Evolutionary conservation across 176 grass and related monocot genomes (phyloP).

Genomic region (Alopecurus myosuroides): DNA sequence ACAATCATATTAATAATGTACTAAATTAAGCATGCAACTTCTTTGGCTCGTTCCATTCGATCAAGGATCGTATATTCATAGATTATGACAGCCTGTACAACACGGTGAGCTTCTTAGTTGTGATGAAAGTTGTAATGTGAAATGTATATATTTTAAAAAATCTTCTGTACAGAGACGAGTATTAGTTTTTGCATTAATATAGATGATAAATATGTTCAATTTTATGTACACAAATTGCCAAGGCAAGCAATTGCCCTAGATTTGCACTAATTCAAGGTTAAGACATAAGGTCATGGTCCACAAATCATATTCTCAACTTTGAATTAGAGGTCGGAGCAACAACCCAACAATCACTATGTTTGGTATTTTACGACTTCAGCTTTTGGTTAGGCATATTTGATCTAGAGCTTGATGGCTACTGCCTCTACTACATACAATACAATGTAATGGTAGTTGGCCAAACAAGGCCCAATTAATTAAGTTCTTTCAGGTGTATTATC

Average conservation of each 20-base stretch:
- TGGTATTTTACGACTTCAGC: background rate
- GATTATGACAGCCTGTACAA: background rate
- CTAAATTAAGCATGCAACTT: background rate
- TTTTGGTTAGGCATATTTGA: background rate
- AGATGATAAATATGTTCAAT: background rate
- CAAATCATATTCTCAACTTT: conserved; percentile 6
- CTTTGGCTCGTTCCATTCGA: background rate
- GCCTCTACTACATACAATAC: background rate
- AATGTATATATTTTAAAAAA: background rate
- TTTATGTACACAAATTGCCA: background rate
- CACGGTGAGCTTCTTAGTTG: background rate
- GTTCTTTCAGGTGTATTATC: conserved; percentile 1
- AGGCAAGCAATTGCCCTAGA: background rate
- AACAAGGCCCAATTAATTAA: background rate
- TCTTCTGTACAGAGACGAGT: background rate
- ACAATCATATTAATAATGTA: background rate
- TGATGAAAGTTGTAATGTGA: background rate
- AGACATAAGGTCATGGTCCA: background rate
- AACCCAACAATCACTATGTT: background rate
- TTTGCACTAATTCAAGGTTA: background rate
- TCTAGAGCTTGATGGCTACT: conserved; percentile 12
- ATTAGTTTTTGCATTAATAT: background rate
- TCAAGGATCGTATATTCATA: background rate
- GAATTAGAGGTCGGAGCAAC: background rate
- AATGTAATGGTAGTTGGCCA: background rate